A percentile compares a stretch with the other conserved stretches of the same genome.
Conservation (phyloP, 140 eudicot genomes). For the Cichorium intybus region DNA sequence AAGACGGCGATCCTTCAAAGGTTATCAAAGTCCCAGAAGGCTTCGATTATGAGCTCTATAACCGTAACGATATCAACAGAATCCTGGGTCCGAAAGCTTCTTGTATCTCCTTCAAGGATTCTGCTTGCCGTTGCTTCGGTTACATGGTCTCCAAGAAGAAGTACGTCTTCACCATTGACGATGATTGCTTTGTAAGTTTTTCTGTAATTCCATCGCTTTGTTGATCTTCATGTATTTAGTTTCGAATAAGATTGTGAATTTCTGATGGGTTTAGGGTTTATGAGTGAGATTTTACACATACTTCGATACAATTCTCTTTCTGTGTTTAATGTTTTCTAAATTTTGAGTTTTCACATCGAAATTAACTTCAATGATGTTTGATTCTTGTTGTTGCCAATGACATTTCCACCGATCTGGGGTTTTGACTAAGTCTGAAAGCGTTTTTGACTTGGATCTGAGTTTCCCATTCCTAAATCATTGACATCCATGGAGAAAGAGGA, state of each 20-base stretch:
- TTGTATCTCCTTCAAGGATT: conserved; percentile 86
- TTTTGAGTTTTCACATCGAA: not conserved
- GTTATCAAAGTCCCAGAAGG: conserved; percentile 72
- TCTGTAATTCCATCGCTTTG: not conserved
- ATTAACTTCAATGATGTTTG: not conserved
- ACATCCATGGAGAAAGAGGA: not conserved
- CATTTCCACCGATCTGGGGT: conserved; percentile 26
- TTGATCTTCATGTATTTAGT: not conserved
- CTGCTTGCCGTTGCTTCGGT: conserved; percentile 88
- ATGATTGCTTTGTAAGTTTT: conserved; percentile 82
- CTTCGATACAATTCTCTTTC: not conserved
- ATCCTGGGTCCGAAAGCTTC: conserved; percentile 82
- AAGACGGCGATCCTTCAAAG: conserved; percentile 82
- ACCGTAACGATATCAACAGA: conserved; percentile 75
- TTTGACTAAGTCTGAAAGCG: conserved; percentile 27
- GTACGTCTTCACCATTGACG: conserved; percentile 80
- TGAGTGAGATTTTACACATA: not conserved
- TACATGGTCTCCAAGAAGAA: conserved; percentile 91
- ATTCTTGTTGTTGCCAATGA: not conserved
- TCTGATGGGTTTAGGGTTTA: conserved; percentile 15
- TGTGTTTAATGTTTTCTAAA: not conserved
- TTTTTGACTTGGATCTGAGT: conserved; percentile 30
- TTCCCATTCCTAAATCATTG: conserved; percentile 1
- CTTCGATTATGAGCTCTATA: conserved; percentile 75
- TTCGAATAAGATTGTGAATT: conserved; percentile 8